Percentiles rank a stretch among this genome's conserved stretches.
Evolutionary conservation across 2,329 filamentous ascomycete genomes (phyloP).

Genomic region (Furcasterigmium sp.): DNA sequence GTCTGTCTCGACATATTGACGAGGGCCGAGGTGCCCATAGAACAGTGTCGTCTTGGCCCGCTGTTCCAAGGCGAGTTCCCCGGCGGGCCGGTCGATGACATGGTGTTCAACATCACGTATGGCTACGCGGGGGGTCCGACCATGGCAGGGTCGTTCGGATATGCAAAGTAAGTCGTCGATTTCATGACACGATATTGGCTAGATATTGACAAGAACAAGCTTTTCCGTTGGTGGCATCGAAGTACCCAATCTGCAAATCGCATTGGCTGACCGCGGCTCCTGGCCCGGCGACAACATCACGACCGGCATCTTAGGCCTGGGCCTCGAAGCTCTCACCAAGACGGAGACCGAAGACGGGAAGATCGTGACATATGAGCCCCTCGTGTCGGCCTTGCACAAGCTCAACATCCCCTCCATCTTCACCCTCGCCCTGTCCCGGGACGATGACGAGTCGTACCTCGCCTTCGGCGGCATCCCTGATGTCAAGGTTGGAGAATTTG

Average conservation of each 20-base stretch:
- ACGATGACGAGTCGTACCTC: slow-evolving; percentile 21
- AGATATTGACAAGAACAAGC: slow-evolving; percentile 7
- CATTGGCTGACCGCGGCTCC: slow-evolving; percentile 20
- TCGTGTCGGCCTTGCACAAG: slow-evolving; percentile 20
- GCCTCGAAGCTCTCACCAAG: slow-evolving; percentile 21
- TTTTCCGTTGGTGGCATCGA: slow-evolving; percentile 20
- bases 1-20: slow-evolving; percentile 18
- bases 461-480: slow-evolving; percentile 25
- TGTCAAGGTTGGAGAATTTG: slow-evolving; percentile 19
- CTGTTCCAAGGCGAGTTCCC: slow-evolving; percentile 21
- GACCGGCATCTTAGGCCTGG: slow-evolving; percentile 25
- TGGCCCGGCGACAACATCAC: slow-evolving; percentile 24
- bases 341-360: slow-evolving; percentile 17
- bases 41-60: slow-evolving; percentile 21
- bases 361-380: slow-evolving; percentile 18
- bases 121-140: slow-evolving; percentile 17
- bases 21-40: slow-evolving; percentile 9
- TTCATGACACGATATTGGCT: no score
- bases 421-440: slow-evolving; percentile 24
- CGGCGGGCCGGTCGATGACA: slow-evolving; percentile 18
- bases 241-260: slow-evolving; percentile 23
- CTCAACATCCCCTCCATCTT: slow-evolving; percentile 17
- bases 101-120: slow-evolving; percentile 24
- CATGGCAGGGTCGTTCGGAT: slow-evolving; percentile 22
- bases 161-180: slow-evolving; percentile 21